phyloP scores from a whole-genome alignment of 352 stramenopile genomes.

The Blastocystis sp. region DNA sequence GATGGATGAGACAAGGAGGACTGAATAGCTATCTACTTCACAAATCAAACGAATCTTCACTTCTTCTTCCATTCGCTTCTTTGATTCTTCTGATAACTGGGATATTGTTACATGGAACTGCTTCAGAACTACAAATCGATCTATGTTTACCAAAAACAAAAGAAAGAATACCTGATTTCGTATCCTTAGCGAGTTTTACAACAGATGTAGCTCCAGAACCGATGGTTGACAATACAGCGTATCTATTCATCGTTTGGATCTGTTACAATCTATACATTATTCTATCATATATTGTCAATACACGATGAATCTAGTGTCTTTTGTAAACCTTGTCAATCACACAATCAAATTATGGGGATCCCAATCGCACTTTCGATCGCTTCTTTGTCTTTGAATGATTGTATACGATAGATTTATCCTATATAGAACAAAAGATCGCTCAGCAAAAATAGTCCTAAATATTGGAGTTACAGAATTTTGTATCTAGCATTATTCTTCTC shows the following conservation, averaged over 20 bases:
- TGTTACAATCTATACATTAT: not conserved
- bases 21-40: not conserved
- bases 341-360: not conserved
- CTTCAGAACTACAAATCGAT: slow-evolving; percentile 1
- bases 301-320: not conserved
- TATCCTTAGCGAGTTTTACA: slow-evolving; percentile 5
- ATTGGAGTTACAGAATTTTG: too few relatives aligned
- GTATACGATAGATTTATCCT: too few relatives aligned
- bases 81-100: not conserved
- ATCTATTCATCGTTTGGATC: not conserved
- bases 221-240: not conserved
- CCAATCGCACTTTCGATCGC: not conserved
- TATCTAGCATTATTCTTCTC: too few relatives aligned
- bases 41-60: not conserved
- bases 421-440: too few relatives aligned
- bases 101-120: not conserved
- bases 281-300: not conserved
- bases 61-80: not conserved
- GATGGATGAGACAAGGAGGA: slow-evolving; percentile 9
- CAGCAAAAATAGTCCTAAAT: too few relatives aligned
- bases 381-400: too few relatives aligned
- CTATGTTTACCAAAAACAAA: not conserved
- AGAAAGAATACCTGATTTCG: not conserved
- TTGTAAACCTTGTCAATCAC: not conserved
- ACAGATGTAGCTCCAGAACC: slow-evolving; percentile 15